A percentile compares a stretch with the other conserved stretches of the same genome.
Conservation (phyloP, 2,329 filamentous ascomycete genomes). For the Leptographium flavum region DNA sequence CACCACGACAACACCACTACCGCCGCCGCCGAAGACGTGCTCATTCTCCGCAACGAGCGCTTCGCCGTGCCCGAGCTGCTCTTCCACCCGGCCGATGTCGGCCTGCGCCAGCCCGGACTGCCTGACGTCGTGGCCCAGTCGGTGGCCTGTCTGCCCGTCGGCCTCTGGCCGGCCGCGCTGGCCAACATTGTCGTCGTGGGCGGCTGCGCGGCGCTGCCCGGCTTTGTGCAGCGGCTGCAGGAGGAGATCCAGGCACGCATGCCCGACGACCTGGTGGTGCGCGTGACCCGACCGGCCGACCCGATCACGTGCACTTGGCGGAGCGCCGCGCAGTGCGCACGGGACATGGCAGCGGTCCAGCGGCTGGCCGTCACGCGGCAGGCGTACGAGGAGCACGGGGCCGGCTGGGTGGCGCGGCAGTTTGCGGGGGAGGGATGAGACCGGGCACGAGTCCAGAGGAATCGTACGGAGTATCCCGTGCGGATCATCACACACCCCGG, state of each 20-base stretch:
- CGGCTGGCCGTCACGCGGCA: conserved; percentile 65
- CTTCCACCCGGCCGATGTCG: conserved; percentile 71
- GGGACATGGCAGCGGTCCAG: conserved; percentile 49
- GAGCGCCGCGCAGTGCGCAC: conserved; percentile 67
- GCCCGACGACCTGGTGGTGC: conserved; percentile 63
- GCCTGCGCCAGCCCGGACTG: conserved; percentile 69
- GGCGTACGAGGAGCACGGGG: conserved; percentile 82
- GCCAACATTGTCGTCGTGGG: conserved; percentile 84
- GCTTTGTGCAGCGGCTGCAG: conserved; percentile 69
- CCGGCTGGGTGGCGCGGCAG: conserved; percentile 56
- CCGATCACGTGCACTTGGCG: conserved; percentile 74
- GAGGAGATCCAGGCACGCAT: conserved; percentile 57
- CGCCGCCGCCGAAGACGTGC: conserved; percentile 53
- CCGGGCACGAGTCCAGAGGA: too few relatives aligned
- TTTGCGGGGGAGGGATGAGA: conserved; percentile 36
- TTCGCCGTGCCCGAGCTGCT: conserved; percentile 83
- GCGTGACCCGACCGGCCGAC: conserved; percentile 55
- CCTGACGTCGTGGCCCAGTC: conserved; percentile 73
- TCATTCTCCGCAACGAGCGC: conserved; percentile 82
- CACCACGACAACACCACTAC: neutral
- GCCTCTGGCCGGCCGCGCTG: conserved; percentile 68
- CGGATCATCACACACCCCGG: too few relatives aligned
- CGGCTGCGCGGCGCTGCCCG: conserved; percentile 66
- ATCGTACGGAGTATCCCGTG: too few relatives aligned
- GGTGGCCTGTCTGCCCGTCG: conserved; percentile 59